phyloP scores from a whole-genome alignment of 2,329 filamentous ascomycete genomes.

The Trichoderma afroharzianum region DNA sequence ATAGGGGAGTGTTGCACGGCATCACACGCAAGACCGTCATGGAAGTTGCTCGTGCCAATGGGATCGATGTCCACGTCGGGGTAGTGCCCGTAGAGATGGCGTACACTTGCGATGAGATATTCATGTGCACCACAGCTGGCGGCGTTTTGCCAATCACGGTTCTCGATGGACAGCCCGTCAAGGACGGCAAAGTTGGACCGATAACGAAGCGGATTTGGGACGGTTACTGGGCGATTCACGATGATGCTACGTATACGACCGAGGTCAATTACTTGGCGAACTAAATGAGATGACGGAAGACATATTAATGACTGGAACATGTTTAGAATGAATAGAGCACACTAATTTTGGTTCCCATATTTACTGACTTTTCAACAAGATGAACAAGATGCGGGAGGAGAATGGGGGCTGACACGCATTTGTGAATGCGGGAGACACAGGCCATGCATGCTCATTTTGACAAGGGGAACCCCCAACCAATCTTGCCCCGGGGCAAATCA shows the following conservation, averaged over 20 bases:
- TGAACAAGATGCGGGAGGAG: not conserved
- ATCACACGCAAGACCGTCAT: slow-evolving; percentile 6
- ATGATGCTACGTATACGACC: not conserved
- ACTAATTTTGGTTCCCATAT: not conserved
- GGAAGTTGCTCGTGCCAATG: not conserved
- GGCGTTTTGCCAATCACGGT: slow-evolving; percentile 2
- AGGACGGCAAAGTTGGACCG: not conserved
- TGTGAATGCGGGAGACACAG: not conserved
- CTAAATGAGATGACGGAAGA: not conserved
- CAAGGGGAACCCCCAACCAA: not conserved
- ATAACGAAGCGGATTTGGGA: slow-evolving; percentile 5
- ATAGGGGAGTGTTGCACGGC: slow-evolving; percentile 5
- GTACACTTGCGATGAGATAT: not conserved
- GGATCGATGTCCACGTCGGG: not conserved
- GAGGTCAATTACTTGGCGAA: not conserved
- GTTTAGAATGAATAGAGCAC: not conserved
- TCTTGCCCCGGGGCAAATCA: not conserved
- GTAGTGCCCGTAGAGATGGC: slow-evolving; percentile 7
- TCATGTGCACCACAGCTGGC: not conserved
- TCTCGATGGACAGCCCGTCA: not conserved
- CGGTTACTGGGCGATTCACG: not conserved
- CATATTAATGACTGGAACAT: not conserved
- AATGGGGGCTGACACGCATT: not conserved
- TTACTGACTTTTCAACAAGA: not conserved
- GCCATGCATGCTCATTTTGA: not conserved